Percentiles rank a stretch among this genome's conserved stretches.
Conservation (phyloP, 2,329 filamentous ascomycete genomes). For the Fusarium sacchari region DNA sequence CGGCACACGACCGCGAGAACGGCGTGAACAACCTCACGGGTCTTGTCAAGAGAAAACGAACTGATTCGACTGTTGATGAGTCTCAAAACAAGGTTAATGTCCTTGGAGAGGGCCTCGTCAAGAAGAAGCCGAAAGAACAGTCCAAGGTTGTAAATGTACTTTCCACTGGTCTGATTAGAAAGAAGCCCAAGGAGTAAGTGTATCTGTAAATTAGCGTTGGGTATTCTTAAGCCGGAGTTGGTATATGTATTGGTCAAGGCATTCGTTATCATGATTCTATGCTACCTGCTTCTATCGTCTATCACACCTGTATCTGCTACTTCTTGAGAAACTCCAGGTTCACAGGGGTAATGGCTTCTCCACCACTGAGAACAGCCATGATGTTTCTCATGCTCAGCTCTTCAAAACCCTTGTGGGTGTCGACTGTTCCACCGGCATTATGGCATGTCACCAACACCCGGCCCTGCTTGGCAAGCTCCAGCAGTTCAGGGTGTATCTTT, state of each 20-base stretch:
- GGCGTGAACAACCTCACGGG: slow-evolving; percentile 60
- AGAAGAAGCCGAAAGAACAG: slow-evolving; percentile 63
- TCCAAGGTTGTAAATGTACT: slow-evolving; percentile 57
- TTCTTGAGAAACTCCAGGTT: slow-evolving; percentile 64
- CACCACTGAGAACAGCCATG: slow-evolving; percentile 64
- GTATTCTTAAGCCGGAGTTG: slow-evolving; percentile 31
- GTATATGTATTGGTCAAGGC: slow-evolving; percentile 6
- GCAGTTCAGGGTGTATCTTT: slow-evolving; percentile 58
- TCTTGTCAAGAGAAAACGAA: slow-evolving; percentile 60
- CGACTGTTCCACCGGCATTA: slow-evolving; percentile 73
- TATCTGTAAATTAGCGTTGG: slow-evolving; percentile 13
- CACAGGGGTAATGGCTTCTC: slow-evolving; percentile 67
- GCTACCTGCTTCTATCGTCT: not conserved
- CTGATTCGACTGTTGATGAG: slow-evolving; percentile 39
- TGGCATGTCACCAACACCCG: slow-evolving; percentile 72
- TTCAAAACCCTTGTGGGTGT: slow-evolving; percentile 74
- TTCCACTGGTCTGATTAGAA: slow-evolving; percentile 60
- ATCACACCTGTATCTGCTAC: not conserved
- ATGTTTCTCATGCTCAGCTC: slow-evolving; percentile 74
- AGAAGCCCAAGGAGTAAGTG: slow-evolving; percentile 61
- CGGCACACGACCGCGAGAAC: slow-evolving; percentile 8
- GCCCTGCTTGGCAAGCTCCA: slow-evolving; percentile 50
- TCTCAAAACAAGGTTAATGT: slow-evolving; percentile 54
- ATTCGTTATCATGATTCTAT: not conserved
- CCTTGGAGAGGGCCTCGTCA: slow-evolving; percentile 58